Conservation (phyloP, 2,329 filamentous ascomycete genomes). For the Fusarium graminum region DNA sequence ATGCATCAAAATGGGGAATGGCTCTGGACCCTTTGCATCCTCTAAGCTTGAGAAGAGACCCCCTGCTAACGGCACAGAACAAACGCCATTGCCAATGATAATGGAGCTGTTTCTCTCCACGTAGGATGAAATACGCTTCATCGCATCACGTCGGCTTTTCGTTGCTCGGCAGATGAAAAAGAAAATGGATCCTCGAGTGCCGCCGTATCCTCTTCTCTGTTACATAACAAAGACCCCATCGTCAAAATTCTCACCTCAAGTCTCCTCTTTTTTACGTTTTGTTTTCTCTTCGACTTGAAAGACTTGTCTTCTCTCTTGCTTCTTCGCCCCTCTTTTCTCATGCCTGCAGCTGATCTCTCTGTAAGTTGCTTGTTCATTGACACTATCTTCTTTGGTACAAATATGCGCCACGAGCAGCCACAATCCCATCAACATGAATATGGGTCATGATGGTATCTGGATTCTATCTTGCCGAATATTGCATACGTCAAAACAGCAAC, state of each 20-base stretch:
- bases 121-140: slow-evolving; percentile 8
- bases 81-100: slow-evolving; percentile 15
- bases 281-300: slow-evolving; percentile 14
- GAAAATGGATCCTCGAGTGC: slow-evolving; percentile 19
- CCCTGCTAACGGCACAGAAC: slow-evolving; percentile 26
- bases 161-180: slow-evolving; percentile 24
- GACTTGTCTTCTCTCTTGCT: slow-evolving; percentile 5
- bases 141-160: slow-evolving; percentile 2
- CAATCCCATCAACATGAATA: slow-evolving; percentile 7
- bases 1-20: slow-evolving; percentile 41
- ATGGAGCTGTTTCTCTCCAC: not conserved
- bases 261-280: slow-evolving; percentile 42
- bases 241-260: slow-evolving; percentile 13
- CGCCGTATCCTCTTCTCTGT: slow-evolving; percentile 27
- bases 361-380: slow-evolving; percentile 15
- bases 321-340: slow-evolving; percentile 24
- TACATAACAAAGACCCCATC: slow-evolving; percentile 36
- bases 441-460: slow-evolving; percentile 5
- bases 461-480: slow-evolving; percentile 1
- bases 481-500: not conserved
- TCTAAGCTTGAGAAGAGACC: not conserved
- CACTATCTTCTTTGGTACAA: slow-evolving; percentile 1
- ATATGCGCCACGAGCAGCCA: slow-evolving; percentile 31
- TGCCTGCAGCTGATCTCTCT: slow-evolving; percentile 24
- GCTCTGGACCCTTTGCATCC: slow-evolving; percentile 13